Percentiles rank a stretch among this genome's conserved stretches.
These are phyloP conservation scores for Globisporangium alternatum DNA, from an alignment of 352 stramenopile species.

Conservation along the genomic window DNA sequence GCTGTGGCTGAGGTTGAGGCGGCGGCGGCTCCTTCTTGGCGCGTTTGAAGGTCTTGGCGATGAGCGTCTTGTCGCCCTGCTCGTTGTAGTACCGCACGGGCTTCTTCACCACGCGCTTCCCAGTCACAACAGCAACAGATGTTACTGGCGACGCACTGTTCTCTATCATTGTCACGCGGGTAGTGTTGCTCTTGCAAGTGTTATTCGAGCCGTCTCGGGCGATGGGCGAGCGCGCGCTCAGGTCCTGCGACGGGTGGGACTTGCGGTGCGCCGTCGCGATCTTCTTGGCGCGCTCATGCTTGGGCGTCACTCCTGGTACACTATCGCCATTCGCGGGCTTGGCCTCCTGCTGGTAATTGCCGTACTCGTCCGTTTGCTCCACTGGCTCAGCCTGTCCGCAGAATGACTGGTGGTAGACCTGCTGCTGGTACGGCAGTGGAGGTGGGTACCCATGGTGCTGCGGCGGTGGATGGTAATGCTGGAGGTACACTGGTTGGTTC, in stretches of 20 bases:
- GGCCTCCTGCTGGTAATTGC: neutral
- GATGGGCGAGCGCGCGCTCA: neutral
- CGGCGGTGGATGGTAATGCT: neutral
- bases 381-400: neutral
- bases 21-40: neutral
- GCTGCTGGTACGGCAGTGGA: neutral
- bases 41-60: neutral
- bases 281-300: conserved; percentile 8
- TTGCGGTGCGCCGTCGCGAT: neutral
- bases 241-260: neutral
- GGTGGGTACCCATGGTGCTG: neutral
- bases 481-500: neutral
- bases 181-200: neutral
- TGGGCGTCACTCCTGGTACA: neutral
- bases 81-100: neutral
- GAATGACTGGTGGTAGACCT: neutral
- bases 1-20: too few species aligned
- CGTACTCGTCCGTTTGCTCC: conserved; percentile 14
- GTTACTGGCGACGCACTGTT: neutral
- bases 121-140: neutral
- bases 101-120: conserved; percentile 9
- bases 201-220: neutral
- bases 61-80: neutral
- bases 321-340: neutral
- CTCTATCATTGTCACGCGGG: neutral